Conservation (phyloP, 2,329 filamentous ascomycete genomes). For the Dactylellina cionopaga region DNA sequence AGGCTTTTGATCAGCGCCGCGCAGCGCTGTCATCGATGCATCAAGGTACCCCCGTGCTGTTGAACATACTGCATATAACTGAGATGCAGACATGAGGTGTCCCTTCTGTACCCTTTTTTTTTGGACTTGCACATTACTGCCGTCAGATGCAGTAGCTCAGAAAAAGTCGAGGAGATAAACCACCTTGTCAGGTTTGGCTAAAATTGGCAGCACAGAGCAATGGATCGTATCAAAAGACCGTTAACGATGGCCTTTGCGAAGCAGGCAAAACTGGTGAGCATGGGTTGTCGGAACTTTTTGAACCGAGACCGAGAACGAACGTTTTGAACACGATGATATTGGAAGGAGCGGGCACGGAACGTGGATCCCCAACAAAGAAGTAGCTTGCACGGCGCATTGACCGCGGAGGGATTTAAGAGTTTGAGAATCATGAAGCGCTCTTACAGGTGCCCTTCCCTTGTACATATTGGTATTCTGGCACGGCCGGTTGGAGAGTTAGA, state of each 20-base stretch:
- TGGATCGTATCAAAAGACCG: constrained; percentile 24
- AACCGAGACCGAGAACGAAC: constrained; percentile 44
- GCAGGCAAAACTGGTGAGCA: not conserved
- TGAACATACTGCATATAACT: not conserved
- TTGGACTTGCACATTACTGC: not conserved
- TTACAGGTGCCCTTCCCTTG: constrained; percentile 21
- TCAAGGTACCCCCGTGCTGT: constrained; percentile 17
- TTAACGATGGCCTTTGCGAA: constrained; percentile 15
- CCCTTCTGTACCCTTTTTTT: not conserved
- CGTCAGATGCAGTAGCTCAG: constrained; percentile 3
- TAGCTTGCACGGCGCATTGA: constrained; percentile 23
- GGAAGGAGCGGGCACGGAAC: constrained; percentile 34
- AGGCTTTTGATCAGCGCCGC: not conserved
- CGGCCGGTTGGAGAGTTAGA: constrained; percentile 10
- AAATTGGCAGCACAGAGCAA: constrained; percentile 34
- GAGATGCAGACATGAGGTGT: constrained; percentile 1
- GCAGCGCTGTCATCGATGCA: constrained; percentile 3
- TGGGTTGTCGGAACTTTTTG: constrained; percentile 45
- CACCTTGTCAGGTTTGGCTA: constrained; percentile 22
- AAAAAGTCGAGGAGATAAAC: constrained; percentile 4
- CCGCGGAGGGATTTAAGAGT: constrained; percentile 32
- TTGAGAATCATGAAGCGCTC: constrained; percentile 37
- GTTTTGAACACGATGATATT: constrained; percentile 38
- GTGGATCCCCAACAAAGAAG: constrained; percentile 40
- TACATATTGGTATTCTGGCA: no score